Base-by-base conservation (phyloP, 2,329 filamentous ascomycete genomes). In the Didymella pomorum region DNA sequence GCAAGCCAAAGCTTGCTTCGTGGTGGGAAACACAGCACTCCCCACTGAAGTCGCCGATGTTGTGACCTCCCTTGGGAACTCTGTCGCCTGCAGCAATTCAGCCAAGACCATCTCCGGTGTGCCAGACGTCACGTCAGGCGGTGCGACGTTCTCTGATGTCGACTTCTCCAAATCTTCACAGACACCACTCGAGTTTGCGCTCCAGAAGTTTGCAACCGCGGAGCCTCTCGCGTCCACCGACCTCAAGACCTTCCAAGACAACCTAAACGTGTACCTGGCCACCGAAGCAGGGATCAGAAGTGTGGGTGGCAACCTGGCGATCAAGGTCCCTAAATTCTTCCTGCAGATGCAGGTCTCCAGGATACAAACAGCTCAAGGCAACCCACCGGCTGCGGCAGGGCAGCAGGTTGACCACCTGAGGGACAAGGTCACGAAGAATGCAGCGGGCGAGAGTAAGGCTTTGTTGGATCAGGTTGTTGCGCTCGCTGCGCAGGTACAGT, bases 251-350 rank as follows among this genome's bases (percentile, higher is more conserved):
- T 86, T 87, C 75, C 78, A 86, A 70, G 76, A 85, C 66, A 69
- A 79, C 61, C 79, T 87, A 42, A 81, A 86, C 68, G 81, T 82
- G 10, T 87, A 88, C 66, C 74, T 83, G 3, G 85, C 86, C 0
- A 87, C 86, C 4, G 86, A 87, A 72, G 84, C 83, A 1, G 86
- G 84, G 1, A 77, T 88, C 47, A 78, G 85, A 20, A 84, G 81
- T 21, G 80, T 81, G 7, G 82, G 79, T 10, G 85, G 85, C 2
- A 79, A 68, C 54, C 75, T 87, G 18, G 82, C 79, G 2, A 83
- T 87, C 74, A 87, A 87, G 74, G 83, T 84, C 5, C 86, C 86
- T 61, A 87, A 87, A 74, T 88, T 88, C 81, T 87, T 87, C 71
- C 71, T 87, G 41, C 76, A 81, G 58, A 83, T 86, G 71, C 86